These are phyloP conservation scores for Oxytropis ochrocephala DNA, from an alignment of 306 rosid genomes.

Conservation along the genomic window DNA sequence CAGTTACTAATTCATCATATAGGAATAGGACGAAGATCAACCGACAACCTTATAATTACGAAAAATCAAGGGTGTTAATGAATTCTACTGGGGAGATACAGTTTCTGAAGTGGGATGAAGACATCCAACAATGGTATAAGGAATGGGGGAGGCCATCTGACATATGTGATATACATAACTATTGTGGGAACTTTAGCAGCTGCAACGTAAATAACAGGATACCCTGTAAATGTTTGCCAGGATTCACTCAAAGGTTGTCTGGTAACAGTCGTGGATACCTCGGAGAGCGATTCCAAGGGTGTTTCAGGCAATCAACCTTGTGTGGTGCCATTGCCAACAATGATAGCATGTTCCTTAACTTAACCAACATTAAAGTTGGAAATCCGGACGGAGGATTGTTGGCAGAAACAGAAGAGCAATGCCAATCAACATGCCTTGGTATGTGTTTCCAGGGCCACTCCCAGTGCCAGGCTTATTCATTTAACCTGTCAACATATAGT, in stretches of 20 bases:
- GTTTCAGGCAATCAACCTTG: neutral
- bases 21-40: no score
- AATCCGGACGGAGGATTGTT: fast-evolving
- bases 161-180: neutral
- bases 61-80: slow-evolving; percentile 21
- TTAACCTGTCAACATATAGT: neutral
- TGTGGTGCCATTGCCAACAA: neutral
- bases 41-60: no score
- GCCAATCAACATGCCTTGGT: slow-evolving; percentile 22
- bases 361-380: neutral
- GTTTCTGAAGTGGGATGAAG: neutral
- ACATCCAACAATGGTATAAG: fast-evolving
- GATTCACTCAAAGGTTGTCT: neutral
- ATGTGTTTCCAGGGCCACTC: neutral
- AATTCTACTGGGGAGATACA: neutral
- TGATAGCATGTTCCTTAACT: slow-evolving; percentile 9
- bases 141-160: neutral
- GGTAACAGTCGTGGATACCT: neutral
- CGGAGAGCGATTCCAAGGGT: slow-evolving; percentile 5
- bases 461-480: slow-evolving; percentile 35
- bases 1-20: no score
- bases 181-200: slow-evolving; percentile 32
- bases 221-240: slow-evolving; percentile 40
- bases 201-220: neutral
- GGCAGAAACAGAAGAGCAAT: neutral